Base-by-base conservation (phyloP, 2,329 filamentous ascomycete species). In the Tolypocladium pustulatum region DNA sequence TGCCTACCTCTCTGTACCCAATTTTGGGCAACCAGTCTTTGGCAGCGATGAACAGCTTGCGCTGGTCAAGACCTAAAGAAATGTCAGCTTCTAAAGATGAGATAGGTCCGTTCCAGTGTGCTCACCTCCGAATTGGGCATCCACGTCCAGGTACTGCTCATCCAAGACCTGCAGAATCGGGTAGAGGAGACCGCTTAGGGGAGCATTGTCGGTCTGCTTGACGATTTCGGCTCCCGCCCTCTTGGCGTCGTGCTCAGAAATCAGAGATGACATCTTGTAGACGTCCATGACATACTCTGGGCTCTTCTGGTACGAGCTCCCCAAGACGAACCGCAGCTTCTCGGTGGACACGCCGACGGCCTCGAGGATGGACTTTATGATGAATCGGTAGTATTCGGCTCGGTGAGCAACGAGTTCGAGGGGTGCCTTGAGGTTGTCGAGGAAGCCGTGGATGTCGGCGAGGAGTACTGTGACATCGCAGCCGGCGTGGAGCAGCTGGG, bases 141-240 rank as follows among this genome's bases (percentile, higher is more conserved):
- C 93, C 4, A 92, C 90, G 59, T 86, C 86, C 4, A 99, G 79
- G 78, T 97, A 86, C 76, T 94, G 82, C 76, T 97, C 93, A 68
- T 97, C 93, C 54, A 97, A 77, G 0, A 89, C 89, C 75, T 97
- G 94, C 75, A 99, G 64, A 13, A 75, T 67, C 10, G 74, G 74
- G 68, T 76, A 76, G 56, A 76, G 66, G 2, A 75, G 68, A 32
- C 73, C 73, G 55, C 73, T 85, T 49, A 93, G 72, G 1, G 88
- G 82, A 8, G 88, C 83, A 67, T 93, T 91, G 59, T 84, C 82
- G 4, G 88, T 85, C 77, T 97, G 91, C 80, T 97, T 97, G 64
- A 99, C 93, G 9, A 97, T 85, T 74, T 97, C 94, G 1, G 91
- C 89, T 43, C 93, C 93, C 0, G 93, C 92, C 74, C 91, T 94